A percentile compares a stretch with the other conserved stretches of the same genome.
Evolutionary conservation across 257 asterid genomes (phyloP).

Genomic region (Datura wrightii): DNA sequence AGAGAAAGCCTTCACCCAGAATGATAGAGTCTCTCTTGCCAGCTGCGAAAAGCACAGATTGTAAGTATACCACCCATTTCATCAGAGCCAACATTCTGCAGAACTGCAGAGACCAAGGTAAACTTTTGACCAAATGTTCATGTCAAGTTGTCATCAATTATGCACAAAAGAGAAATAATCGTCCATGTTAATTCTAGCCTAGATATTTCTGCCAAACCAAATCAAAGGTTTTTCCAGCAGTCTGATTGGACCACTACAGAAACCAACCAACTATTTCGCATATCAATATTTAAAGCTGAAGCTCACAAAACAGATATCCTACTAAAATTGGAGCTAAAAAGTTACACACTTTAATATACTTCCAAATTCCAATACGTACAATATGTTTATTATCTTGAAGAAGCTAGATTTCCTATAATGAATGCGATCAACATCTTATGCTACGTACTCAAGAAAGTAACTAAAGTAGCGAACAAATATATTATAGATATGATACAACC

Average conservation of each 20-base stretch:
- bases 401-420: neutral
- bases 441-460: neutral
- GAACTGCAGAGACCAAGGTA: constrained; percentile 10
- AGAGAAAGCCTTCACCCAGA: constrained; percentile 98
- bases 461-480: neutral
- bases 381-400: neutral
- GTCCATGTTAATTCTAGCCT: constrained; percentile 16
- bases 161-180: constrained; percentile 17
- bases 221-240: neutral
- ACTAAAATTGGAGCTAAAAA: constrained; percentile 17
- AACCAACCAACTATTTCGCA: neutral
- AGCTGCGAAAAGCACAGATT: constrained; percentile 60
- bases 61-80: neutral
- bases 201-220: constrained; percentile 3
- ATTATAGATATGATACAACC: neutral
- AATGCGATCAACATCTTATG: constrained; percentile 20
- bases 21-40: constrained; percentile 91
- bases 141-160: constrained; percentile 6
- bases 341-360: neutral
- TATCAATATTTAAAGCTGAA: constrained; percentile 19
- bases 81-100: neutral
- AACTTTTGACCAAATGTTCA: neutral
- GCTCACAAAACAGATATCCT: constrained; percentile 15
- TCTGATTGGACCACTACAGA: constrained; percentile 16
- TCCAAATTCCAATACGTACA: neutral